Percentiles rank a stretch among this genome's conserved stretches.
phyloP scores from a whole-genome alignment of 2,329 filamentous ascomycete genomes.

The Verruconis gallopava region DNA sequence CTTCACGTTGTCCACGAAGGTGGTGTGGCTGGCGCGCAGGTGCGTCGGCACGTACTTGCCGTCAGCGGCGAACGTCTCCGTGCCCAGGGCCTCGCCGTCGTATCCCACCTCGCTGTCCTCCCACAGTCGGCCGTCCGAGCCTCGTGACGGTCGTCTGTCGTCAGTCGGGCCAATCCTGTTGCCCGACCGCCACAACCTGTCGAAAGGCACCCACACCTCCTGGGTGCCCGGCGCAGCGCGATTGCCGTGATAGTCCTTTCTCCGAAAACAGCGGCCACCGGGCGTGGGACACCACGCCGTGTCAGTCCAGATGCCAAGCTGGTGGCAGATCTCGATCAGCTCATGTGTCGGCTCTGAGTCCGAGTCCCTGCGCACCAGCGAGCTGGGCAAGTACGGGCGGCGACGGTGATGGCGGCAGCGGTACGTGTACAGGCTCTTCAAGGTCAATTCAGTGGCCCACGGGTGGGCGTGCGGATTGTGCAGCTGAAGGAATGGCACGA shows the following conservation, averaged over 20 bases:
- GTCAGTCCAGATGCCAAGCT: conserved; percentile 47
- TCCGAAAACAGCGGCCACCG: conserved; percentile 41
- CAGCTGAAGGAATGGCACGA: conserved; percentile 41
- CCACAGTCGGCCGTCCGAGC: conserved; percentile 40
- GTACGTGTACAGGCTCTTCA: conserved; percentile 49
- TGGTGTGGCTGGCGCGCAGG: conserved; percentile 38
- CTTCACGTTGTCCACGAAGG: conserved; percentile 39
- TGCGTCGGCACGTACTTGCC: conserved; percentile 43
- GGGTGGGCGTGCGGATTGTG: conserved; percentile 21
- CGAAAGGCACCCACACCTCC: conserved; percentile 51
- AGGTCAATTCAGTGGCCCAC: conserved; percentile 19
- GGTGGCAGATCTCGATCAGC: conserved; percentile 45
- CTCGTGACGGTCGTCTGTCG: conserved; percentile 17
- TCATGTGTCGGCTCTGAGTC: conserved; percentile 49
- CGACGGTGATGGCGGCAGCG: conserved; percentile 49
- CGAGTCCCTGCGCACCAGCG: conserved; percentile 42
- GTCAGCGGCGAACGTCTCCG: conserved; percentile 33
- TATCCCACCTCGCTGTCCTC: conserved; percentile 41
- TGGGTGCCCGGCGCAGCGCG: conserved; percentile 40
- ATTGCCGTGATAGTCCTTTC: conserved; percentile 44
- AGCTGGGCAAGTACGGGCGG: conserved; percentile 44
- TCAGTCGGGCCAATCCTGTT: conserved; percentile 38
- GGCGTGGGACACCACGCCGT: conserved; percentile 49
- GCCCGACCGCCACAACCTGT: conserved; percentile 45
- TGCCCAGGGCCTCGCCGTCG: conserved; percentile 42